Evolutionary conservation across 306 rosid species (phyloP).

Genomic region (Fagus crenata): DNA sequence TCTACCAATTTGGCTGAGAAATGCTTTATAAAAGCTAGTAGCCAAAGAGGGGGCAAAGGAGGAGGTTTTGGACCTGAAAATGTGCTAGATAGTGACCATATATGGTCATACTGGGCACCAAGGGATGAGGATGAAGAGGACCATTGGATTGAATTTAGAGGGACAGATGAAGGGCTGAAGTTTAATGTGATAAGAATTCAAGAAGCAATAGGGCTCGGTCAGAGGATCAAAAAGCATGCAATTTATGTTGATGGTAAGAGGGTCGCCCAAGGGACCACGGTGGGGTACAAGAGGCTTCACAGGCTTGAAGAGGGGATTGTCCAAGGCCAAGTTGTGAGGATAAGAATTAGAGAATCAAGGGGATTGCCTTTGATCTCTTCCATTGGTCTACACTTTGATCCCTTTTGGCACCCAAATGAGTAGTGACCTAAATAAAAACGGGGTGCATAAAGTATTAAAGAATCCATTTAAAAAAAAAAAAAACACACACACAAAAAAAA

Average conservation of each 20-base stretch:
- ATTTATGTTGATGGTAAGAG: slow-evolving; percentile 60
- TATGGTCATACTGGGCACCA: slow-evolving; percentile 91
- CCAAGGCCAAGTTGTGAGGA: slow-evolving; percentile 53
- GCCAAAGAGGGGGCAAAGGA: slow-evolving; percentile 60
- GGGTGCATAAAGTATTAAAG: background rate
- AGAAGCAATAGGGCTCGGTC: slow-evolving; percentile 93
- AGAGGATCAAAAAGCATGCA: slow-evolving; percentile 65
- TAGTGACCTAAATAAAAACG: background rate
- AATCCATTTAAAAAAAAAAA: background rate
- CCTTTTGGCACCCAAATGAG: slow-evolving; percentile 57
- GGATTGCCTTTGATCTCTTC: slow-evolving; percentile 83
- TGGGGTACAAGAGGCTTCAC: slow-evolving; percentile 83
- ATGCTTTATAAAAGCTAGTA: slow-evolving; percentile 53
- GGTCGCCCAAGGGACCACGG: slow-evolving; percentile 61
- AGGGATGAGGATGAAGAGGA: slow-evolving; percentile 34
- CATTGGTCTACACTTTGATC: slow-evolving; percentile 81
- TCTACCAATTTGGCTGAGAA: slow-evolving; percentile 54
- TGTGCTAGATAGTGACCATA: slow-evolving; percentile 68
- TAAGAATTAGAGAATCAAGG: slow-evolving; percentile 50
- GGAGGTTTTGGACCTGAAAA: slow-evolving; percentile 77
- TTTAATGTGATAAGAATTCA: slow-evolving; percentile 87
- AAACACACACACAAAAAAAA: background rate
- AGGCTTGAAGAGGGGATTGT: slow-evolving; percentile 61
- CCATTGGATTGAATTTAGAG: slow-evolving; percentile 68
- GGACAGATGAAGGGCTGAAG: slow-evolving; percentile 37